A percentile compares a stretch with the other conserved stretches of the same genome.
Conservation (phyloP, 495 filamentous ascomycete genomes). For the Letharia lupina region DNA sequence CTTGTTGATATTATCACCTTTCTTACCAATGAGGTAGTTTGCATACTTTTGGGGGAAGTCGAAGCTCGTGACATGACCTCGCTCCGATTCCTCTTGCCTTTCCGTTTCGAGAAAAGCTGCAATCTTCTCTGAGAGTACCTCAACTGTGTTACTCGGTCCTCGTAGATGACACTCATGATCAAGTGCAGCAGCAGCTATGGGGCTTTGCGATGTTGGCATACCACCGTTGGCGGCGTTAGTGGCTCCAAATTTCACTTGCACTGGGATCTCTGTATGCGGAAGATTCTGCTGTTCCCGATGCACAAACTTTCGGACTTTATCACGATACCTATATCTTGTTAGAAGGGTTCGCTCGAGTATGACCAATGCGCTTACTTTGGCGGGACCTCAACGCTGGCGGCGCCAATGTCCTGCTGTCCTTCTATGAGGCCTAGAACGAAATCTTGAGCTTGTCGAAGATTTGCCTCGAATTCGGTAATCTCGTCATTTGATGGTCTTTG, state of each 20-base stretch:
- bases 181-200: conserved; percentile 6
- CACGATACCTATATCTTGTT: conserved; percentile 44
- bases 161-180: conserved; percentile 55
- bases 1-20: conserved; percentile 88
- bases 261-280: conserved; percentile 57
- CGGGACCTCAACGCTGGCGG: conserved; percentile 58
- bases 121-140: conserved; percentile 60
- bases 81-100: conserved; percentile 78
- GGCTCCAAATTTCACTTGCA: conserved; percentile 54
- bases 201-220: conserved; percentile 20
- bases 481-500: conserved; percentile 53
- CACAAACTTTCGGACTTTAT: conserved; percentile 70
- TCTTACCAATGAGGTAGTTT: conserved; percentile 85
- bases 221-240: conserved; percentile 35
- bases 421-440: conserved; percentile 62
- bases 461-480: conserved; percentile 55
- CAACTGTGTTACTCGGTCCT: conserved; percentile 64
- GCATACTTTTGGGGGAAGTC: conserved; percentile 92
- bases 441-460: conserved; percentile 61
- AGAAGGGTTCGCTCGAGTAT: conserved; percentile 26
- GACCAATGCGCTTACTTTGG: conserved; percentile 48
- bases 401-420: conserved; percentile 60
- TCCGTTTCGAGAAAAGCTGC: conserved; percentile 71
- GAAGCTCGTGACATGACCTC: conserved; percentile 73
- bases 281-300: conserved; percentile 64